Conservation (phyloP, 495 filamentous ascomycete genomes). For the Collariella sp. region DNA sequence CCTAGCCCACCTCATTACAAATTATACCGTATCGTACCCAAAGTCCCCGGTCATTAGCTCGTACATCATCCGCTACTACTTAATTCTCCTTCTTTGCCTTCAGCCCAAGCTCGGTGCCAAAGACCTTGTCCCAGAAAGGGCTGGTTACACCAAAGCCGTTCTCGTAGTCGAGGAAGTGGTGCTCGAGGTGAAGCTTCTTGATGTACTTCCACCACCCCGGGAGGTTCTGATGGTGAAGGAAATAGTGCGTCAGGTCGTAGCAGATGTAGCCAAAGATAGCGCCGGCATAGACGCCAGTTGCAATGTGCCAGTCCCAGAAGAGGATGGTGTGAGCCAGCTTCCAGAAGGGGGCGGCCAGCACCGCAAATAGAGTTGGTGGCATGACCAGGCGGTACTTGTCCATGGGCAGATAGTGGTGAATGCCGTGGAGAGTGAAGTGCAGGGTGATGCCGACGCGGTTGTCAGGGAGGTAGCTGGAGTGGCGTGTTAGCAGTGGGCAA, state of each 20-base stretch:
- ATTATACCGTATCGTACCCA: neutral
- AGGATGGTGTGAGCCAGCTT: constrained; percentile 81
- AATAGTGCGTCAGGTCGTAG: constrained; percentile 98
- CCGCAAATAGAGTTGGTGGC: constrained; percentile 83
- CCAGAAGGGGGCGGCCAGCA: constrained; percentile 85
- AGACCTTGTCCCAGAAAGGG: constrained; percentile 89
- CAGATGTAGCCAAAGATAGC: constrained; percentile 92
- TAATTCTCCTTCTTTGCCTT: constrained; percentile 49
- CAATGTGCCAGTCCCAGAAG: constrained; percentile 77
- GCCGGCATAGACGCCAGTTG: constrained; percentile 68
- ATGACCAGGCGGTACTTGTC: constrained; percentile 95
- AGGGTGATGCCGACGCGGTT: constrained; percentile 79
- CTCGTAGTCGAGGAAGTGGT: constrained; percentile 95
- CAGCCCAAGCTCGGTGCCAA: constrained; percentile 71
- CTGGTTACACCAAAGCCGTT: constrained; percentile 99
- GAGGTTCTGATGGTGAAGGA: constrained; percentile 94
- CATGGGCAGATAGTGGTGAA: constrained; percentile 99
- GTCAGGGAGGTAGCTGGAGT: constrained; percentile 74
- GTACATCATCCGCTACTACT: neutral
- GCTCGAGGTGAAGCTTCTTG: constrained; percentile 94
- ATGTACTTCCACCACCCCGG: constrained; percentile 78
- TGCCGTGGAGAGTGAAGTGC: constrained; percentile 92
- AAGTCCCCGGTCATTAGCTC: neutral
- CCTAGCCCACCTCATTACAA: constrained; percentile 6
- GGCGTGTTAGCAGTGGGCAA: constrained; percentile 11